Conservation (phyloP, 1,139 yeast species). For the Geotrichum fermentans region DNA sequence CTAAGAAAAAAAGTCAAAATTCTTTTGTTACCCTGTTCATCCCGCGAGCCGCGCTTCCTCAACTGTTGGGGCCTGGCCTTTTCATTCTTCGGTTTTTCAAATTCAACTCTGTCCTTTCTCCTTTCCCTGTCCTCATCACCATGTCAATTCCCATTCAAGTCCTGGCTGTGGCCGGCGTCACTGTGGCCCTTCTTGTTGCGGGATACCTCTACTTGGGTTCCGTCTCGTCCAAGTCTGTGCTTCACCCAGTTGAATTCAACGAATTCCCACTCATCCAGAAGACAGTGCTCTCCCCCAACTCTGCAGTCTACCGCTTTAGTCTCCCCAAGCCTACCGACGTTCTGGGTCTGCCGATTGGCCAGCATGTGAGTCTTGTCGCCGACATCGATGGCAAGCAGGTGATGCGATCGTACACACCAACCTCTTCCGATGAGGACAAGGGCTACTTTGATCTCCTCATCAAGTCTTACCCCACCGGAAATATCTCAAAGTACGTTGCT, state of each 20-base stretch:
- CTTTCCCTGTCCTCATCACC: too few species aligned
- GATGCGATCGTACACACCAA: slow-evolving; percentile 86
- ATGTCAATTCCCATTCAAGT: too few species aligned
- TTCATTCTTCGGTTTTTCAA: too few species aligned
- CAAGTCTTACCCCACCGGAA: slow-evolving; percentile 83
- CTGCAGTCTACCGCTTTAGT: slow-evolving; percentile 76
- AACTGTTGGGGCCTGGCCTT: too few species aligned
- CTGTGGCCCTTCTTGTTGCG: slow-evolving; percentile 3
- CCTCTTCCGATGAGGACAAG: slow-evolving; percentile 67
- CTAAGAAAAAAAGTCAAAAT: too few species aligned
- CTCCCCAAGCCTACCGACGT: slow-evolving; percentile 67
- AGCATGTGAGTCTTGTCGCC: slow-evolving; percentile 54
- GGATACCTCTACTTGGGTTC: slow-evolving; percentile 9
- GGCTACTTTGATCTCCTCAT: slow-evolving; percentile 85
- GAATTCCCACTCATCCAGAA: slow-evolving; percentile 78
- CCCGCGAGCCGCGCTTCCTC: too few species aligned
- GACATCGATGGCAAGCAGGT: slow-evolving; percentile 78
- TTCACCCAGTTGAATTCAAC: slow-evolving; percentile 59
- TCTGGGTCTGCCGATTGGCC: slow-evolving; percentile 89
- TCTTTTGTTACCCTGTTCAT: too few species aligned
- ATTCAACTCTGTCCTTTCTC: too few species aligned
- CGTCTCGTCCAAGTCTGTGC: slow-evolving; percentile 41
- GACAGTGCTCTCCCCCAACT: slow-evolving; percentile 68
- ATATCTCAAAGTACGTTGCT: slow-evolving; percentile 70
- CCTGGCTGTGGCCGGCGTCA: slow-evolving; percentile 7